Evolutionary conservation across 805 yeast genomes (phyloP).

Genomic region (Teunomyces stri): DNA sequence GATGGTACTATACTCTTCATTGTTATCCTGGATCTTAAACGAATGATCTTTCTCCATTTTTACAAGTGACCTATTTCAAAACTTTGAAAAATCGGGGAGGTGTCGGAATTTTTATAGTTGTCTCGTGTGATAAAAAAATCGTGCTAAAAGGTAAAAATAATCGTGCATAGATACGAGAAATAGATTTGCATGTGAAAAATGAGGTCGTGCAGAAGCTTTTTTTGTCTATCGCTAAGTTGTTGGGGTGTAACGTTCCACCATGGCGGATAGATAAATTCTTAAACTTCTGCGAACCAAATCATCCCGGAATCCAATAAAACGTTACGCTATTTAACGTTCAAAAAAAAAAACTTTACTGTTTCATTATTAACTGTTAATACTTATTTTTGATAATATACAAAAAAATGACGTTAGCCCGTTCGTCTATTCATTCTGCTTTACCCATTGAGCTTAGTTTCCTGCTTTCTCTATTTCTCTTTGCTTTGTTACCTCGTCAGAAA

Average conservation of each 20-base stretch:
- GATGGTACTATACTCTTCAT: neutral
- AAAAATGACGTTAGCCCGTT: no score
- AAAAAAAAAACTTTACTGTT: no score
- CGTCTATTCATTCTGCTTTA: no score
- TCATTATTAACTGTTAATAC: no score
- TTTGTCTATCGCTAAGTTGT: neutral
- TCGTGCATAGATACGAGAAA: neutral
- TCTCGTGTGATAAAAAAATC: conserved; percentile 1
- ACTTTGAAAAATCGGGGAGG: neutral
- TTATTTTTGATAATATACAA: no score
- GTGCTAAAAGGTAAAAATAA: neutral
- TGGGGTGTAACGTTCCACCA: neutral
- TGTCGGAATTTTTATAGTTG: neutral
- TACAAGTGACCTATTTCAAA: neutral
- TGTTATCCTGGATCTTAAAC: neutral
- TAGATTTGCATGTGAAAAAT: conserved; percentile 1
- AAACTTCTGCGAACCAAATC: neutral
- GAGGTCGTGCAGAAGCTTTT: neutral
- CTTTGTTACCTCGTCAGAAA: no score
- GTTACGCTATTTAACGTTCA: no score
- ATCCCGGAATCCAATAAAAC: neutral
- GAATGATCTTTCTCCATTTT: neutral
- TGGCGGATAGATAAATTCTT: neutral
- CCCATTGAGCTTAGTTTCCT: no score
- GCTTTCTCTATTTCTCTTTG: no score